Conservation (phyloP, 352 stramenopile species). For the Pythium diclinum region DNA sequence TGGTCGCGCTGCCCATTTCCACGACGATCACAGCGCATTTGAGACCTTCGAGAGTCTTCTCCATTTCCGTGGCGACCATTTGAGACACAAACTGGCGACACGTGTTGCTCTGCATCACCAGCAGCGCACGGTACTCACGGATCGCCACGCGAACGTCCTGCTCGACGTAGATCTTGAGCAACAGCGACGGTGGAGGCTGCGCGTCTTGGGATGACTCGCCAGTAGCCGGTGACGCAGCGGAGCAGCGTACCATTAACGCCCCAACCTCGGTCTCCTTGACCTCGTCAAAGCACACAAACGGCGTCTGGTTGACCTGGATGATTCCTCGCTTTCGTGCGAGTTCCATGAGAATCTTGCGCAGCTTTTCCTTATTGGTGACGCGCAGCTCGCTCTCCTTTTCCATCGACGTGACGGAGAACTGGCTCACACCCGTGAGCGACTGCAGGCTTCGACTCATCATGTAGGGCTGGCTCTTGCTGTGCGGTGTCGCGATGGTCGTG, state of each 20-base stretch:
- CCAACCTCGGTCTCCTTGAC: constrained; percentile 41
- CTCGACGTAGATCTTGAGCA: constrained; percentile 61
- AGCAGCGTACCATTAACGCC: constrained; percentile 43
- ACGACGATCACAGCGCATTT: constrained; percentile 52
- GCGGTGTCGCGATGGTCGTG: constrained; percentile 18
- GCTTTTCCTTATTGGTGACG: constrained; percentile 15
- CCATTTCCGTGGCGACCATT: constrained; percentile 30
- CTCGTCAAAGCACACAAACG: constrained; percentile 28
- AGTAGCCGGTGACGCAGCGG: not conserved
- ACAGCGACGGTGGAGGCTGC: constrained; percentile 11
- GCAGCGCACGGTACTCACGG: constrained; percentile 52
- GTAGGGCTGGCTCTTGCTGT: constrained; percentile 7
- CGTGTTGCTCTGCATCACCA: constrained; percentile 32
- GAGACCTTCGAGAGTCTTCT: constrained; percentile 27
- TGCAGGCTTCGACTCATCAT: constrained; percentile 36
- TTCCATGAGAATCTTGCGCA: constrained; percentile 14
- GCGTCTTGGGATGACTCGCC: constrained; percentile 1
- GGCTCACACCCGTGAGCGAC: constrained; percentile 25
- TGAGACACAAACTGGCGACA: constrained; percentile 35
- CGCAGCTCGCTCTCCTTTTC: constrained; percentile 15
- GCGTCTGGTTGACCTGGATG: constrained; percentile 36
- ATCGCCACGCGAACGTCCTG: constrained; percentile 47
- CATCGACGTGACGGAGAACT: constrained; percentile 14
- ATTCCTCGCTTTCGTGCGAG: constrained; percentile 9
- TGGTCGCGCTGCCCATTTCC: constrained; percentile 38